Evolutionary conservation across 1,139 yeast species (phyloP), one percentile per base, ranked within the genome.

Genomic region (Geotrichum cucujoidarum): DNA sequence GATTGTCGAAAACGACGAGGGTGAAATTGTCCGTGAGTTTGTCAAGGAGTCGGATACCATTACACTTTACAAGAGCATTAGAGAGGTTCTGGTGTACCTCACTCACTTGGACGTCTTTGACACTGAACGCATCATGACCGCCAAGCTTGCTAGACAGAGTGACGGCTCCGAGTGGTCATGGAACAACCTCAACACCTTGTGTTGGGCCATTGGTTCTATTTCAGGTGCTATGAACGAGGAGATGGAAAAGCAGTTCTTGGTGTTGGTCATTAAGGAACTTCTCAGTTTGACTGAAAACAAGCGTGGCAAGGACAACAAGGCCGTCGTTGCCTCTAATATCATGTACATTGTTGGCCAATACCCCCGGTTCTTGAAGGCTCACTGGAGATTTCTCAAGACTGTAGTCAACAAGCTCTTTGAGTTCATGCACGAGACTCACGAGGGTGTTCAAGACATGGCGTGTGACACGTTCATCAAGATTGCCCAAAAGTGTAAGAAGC

Each of bases 381-480:
- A 94, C 68, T 92, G 98, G 98, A 87, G 87, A 67, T 92, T 92
- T 62, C 73, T 94, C 65, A 90, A 90, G 67, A 92, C 98, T 0
- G 99, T 92, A 41, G 94, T 92, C 54, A 84, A 88, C 70, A 92
- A 92, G 68, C 76, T 92, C 60, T 92, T 92, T 68, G 98, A 94
- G 68, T 92, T 92, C 62, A 92, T 92, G 98, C 98, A 92, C 71
- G 98, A 92, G 73, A 89, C 97, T 22, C 98, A 92, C 67, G 98
- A 90, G 68, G 98, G 97, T 70, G 98, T 92, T 54, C 98, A 92
- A 72, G 98, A 92, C 69, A 92, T 92, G 98, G 98, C 98, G 8
- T 92, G 98, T 74, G 98, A 92, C 68, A 92, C 98, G 1, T 92
- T 92, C 65, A 90, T 90, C 63, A 92, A 92, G 67, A 92, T 92